Evolutionary conservation across 140 eudicot species (phyloP), one percentile per base, ranked within the genome.

Genomic region (Artemisia princeps): DNA sequence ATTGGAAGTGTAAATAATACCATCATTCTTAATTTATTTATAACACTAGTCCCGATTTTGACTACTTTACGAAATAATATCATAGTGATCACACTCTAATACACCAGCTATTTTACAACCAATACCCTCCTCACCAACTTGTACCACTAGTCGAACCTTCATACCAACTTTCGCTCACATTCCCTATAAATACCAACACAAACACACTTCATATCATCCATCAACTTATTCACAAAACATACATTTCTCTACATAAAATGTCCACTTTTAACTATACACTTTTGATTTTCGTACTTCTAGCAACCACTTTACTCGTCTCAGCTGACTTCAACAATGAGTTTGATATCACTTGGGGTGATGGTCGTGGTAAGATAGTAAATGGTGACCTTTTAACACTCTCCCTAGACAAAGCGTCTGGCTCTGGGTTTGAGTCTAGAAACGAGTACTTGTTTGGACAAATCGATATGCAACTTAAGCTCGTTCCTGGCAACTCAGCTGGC

Each of bases 401-500:
- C 9, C 84, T 83, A 2, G 88, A 83, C 10, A 73, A 79, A 64
- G 2, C 83, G 11, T 83, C 85, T 22, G 88, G 88, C 52, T 83
- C 88, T 0, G 88, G 88, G 7, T 83, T 83, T 16, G 79, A 73
- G 10, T 83, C 88, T 50, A 77, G 45, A 67, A 83, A 83, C 9
- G 84, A 83, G 52, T 83, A 72, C 65, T 15, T 83, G 52, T 81
- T 81, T 40, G 85, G 85, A 8, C 70, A 77, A 5, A 76, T 81
- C 5, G 77, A 81, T 37, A 81, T 82, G 87, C 87, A 82, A 17
- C 80, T 82, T 16, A 82, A 82, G 67, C 84, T 82, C 42, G 87
- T 82, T 1, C 73, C 87, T n/a, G 87, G 84, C 8, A 82, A 82
- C 51, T 82, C 87, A 0, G 83, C 87, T 22, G 87, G 87, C 77